Percentiles rank a stretch among this genome's conserved stretches.
Conservation (phyloP, 2,329 filamentous ascomycete genomes). For the Dothistroma septosporum region DNA sequence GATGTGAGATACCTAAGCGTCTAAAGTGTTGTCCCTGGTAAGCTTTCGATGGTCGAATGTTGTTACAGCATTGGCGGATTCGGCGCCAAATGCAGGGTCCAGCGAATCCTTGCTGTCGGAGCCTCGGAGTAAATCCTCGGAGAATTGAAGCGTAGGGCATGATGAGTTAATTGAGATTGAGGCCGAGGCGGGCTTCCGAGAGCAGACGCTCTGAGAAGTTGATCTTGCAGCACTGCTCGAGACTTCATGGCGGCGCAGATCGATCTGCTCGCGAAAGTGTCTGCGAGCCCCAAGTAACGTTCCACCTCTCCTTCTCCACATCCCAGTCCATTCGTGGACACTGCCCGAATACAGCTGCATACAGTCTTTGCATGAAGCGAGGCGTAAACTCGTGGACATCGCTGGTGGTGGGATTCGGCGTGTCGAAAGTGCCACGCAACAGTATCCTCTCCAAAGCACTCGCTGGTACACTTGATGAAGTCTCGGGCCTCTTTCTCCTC, state of each 20-base stretch:
- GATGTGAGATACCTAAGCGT: not conserved
- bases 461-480: not conserved
- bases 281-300: slow-evolving; percentile 33
- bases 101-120: not conserved
- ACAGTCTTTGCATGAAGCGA: slow-evolving; percentile 46
- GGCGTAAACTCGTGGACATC: slow-evolving; percentile 38
- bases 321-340: slow-evolving; percentile 43
- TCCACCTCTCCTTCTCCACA: slow-evolving; percentile 30
- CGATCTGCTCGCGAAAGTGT: not conserved
- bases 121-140: not conserved
- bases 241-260: not conserved
- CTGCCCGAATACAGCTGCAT: slow-evolving; percentile 39
- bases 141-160: not conserved
- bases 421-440: slow-evolving; percentile 1
- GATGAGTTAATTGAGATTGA: too few relatives aligned
- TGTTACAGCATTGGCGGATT: not conserved
- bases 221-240: too few relatives aligned
- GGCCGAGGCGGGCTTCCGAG: too few relatives aligned
- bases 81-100: not conserved
- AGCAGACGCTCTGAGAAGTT: too few relatives aligned
- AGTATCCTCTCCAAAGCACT: slow-evolving; percentile 24
- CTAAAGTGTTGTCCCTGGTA: not conserved
- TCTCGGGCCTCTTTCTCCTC: not conserved
- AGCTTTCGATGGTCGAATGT: not conserved
- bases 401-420: slow-evolving; percentile 13